Evolutionary conservation across 306 rosid species (phyloP), one percentile per base, ranked within the genome.

Genomic region (Vigna mungo): DNA sequence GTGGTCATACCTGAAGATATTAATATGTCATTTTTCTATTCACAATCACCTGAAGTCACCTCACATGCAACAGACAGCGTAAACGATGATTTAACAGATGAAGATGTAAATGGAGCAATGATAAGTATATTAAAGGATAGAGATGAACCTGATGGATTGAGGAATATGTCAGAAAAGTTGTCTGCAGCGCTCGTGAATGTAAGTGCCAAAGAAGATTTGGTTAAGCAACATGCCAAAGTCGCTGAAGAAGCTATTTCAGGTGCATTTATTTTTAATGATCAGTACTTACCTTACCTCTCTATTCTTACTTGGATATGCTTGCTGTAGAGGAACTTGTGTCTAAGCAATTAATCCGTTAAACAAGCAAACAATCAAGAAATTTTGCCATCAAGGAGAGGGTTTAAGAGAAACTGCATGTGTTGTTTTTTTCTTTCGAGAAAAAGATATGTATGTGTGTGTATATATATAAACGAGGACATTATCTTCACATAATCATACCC

Each of bases 221-320:
- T 88, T 44, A 88, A 88, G 79, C 93, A 87, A 77, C 96, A 92
- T 73, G 89, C 96, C 56, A 88, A 88, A 90, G 96, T 92, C 56
- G 96, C 97, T 59, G 97, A 92, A 83, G 97, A 92, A 92, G 97
- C 97, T 16, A 84, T 92, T 80, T 88, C 93, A 82, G 97, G 97
- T 92, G 85, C 69, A 15, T 41, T 25, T 53, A 20, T 62, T 23
- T n/a, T 23, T 10, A 58, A 69, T 72, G 34, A 37, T 59, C 21
- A 16, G 37, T 49, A 6, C 47, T 47, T 51, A 16, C 46, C 47
- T 47, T 51, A 16, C 46, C 37, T 52, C 56, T 41, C 13, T 51
- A 10, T 44, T 39, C 74, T 53, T 52, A 68, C 30, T 46, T 67
- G 16, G 15, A 13, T 34, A 36, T 65, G 60, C 36, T 43, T 55